A percentile compares a stretch with the other conserved stretches of the same genome.
Conservation (phyloP, 129 eudicot genomes). For the Flaveria ramosissima region DNA sequence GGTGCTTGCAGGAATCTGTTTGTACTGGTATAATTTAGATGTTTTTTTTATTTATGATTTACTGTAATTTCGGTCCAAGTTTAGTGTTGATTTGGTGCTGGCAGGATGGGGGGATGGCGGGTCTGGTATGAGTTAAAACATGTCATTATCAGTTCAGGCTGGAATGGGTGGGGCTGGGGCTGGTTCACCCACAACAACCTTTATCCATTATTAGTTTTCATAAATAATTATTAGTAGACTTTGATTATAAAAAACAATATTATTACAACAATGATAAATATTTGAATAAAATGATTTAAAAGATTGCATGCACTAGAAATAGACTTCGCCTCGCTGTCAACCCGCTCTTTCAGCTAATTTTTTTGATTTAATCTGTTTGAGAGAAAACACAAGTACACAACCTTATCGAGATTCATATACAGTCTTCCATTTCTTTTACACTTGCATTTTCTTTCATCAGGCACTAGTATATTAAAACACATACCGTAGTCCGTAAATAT, state of each 20-base stretch:
- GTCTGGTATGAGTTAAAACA: neutral
- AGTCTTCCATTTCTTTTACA: neutral
- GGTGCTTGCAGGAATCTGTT: conserved; percentile 40
- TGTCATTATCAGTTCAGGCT: neutral
- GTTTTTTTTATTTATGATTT: neutral
- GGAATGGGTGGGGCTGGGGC: neutral
- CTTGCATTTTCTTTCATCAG: neutral
- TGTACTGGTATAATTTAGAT: conserved; percentile 54
- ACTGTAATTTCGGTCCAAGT: neutral
- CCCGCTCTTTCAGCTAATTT: neutral
- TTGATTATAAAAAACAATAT: neutral
- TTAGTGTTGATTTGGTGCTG: neutral
- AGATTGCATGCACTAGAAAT: neutral
- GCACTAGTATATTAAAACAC: neutral
- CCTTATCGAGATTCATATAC: neutral
- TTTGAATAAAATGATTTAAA: neutral
- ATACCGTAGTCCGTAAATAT: neutral
- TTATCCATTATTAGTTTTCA: neutral
- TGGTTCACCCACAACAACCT: neutral
- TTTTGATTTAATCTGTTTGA: neutral
- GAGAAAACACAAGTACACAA: neutral
- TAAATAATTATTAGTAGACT: neutral
- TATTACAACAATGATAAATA: neutral
- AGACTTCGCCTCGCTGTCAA: neutral
- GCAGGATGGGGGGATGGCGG: neutral